A percentile compares a stretch with the other conserved stretches of the same genome.
Conservation (phyloP, 106 monocot genomes). For the Acanthochlamys bracteata region DNA sequence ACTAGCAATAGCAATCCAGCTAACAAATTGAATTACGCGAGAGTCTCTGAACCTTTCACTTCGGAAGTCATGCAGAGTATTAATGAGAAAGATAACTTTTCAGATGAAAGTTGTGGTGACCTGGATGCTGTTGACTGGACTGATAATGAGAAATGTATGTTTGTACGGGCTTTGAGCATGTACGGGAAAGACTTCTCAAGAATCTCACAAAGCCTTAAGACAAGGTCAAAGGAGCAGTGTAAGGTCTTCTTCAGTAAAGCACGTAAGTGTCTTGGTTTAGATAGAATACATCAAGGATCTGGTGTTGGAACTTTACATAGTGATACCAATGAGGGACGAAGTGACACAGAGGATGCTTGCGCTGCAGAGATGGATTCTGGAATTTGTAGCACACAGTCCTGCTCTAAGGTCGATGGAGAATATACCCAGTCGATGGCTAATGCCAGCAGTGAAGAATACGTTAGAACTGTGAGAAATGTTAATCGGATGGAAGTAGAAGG, state of each 20-base stretch:
- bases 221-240: constrained; percentile 76
- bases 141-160: constrained; percentile 69
- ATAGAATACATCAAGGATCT: constrained; percentile 32
- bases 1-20: constrained; percentile 45
- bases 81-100: constrained; percentile 50
- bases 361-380: constrained; percentile 61
- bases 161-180: constrained; percentile 46
- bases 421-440: constrained; percentile 22
- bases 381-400: constrained; percentile 62
- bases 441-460: constrained; percentile 14
- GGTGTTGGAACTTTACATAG: constrained; percentile 23
- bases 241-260: constrained; percentile 92
- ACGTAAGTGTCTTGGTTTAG: constrained; percentile 69
- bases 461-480: constrained; percentile 6
- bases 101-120: constrained; percentile 58
- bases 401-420: constrained; percentile 47
- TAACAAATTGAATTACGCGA: constrained; percentile 25
- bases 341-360: constrained; percentile 61
- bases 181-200: constrained; percentile 71
- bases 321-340: constrained; percentile 48
- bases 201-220: constrained; percentile 50
- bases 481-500: constrained; percentile 15
- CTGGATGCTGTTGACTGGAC: constrained; percentile 65
- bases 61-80: constrained; percentile 25
- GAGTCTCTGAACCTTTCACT: constrained; percentile 10